Evolutionary conservation across 2,329 filamentous ascomycete genomes (phyloP), one percentile per base, ranked within the genome.

Genomic region (Ophiocordyceps camponoti-rufipedis): DNA sequence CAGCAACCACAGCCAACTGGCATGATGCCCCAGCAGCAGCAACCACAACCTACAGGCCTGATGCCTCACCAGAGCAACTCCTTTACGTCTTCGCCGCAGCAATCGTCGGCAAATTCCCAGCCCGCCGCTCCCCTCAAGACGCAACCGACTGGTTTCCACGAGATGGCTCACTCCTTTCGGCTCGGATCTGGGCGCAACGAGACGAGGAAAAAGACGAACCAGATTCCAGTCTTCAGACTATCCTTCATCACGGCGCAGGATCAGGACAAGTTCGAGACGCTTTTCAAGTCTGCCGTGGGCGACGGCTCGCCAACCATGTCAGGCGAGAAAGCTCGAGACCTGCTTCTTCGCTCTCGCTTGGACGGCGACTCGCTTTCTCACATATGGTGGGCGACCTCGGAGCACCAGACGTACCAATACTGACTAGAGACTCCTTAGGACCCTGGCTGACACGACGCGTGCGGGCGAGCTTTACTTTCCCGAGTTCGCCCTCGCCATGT

Each of bases 401-500:
- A 28, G 12, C 28, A 28, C 5, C 40, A 28, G 13, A n/a, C 16
- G 13, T 31, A 23, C 23, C n/a, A 18, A 10, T 13, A 14, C 50
- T 55, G 49, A 54, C 43, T 42, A 45, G 41, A 46, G 55, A 46
- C 42, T 19, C 12, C 39, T 13, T 33, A 89, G 84, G 86, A 86
- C 86, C 18, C 68, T 98, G 19, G 85, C 87, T 42, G 91, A 98
- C 64, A 95, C 91, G 10, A 98, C 91, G 43, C 89, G 93, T 61
- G 91, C 89, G 13, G 91, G 91, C 42, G 88, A 95, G 62, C 75
- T 98, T 31, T 82, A 95, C 58, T 98, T 98, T 59, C 91, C 91
- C 40, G 91, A 98, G 64, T 98, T 98, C 53, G 91, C 91, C 8
- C 71, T 98, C 47, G 85, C 91, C 50, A 96, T 98, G 91, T 98